phyloP scores from a whole-genome alignment of 306 rosid genomes.

The Crataegus laevigata region DNA sequence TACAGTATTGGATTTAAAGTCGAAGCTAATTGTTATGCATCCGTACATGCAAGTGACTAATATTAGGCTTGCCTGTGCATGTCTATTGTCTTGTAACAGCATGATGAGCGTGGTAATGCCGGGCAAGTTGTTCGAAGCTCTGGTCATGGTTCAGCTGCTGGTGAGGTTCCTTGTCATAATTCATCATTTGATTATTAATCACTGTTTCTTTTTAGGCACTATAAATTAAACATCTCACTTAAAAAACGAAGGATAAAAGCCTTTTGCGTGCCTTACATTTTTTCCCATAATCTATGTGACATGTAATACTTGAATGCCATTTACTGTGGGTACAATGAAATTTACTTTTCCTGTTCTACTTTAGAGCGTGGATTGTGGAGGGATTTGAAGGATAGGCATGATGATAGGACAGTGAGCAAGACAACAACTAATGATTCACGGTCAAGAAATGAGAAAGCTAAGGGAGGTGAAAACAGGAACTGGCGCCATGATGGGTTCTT shows the following conservation, averaged over 20 bases:
- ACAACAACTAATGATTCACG: slow-evolving; percentile 29
- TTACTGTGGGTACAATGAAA: neutral
- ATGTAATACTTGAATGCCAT: neutral
- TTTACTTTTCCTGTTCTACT: neutral
- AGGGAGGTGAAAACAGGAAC: slow-evolving; percentile 25
- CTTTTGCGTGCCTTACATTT: neutral
- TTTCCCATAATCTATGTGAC: neutral
- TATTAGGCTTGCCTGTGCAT: slow-evolving; percentile 64
- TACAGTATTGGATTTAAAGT: neutral
- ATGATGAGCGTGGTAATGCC: slow-evolving; percentile 44
- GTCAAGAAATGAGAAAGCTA: slow-evolving; percentile 45
- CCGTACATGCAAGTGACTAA: neutral
- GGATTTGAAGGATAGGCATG: slow-evolving; percentile 45
- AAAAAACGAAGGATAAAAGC: neutral
- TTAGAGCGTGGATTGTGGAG: slow-evolving; percentile 69
- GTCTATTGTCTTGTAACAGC: slow-evolving; percentile 57
- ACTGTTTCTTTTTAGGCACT: neutral
- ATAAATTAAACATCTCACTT: neutral
- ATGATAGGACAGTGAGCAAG: slow-evolving; percentile 30
- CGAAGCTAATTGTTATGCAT: neutral
- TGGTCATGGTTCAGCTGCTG: slow-evolving; percentile 38
- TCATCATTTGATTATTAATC: neutral
- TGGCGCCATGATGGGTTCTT: slow-evolving; percentile 47
- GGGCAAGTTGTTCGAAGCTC: slow-evolving; percentile 50
- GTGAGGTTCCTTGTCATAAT: slow-evolving; percentile 37